Conservation (phyloP, 1,284 basidiomycete species). For the Apiotrichum gamsii region DNA sequence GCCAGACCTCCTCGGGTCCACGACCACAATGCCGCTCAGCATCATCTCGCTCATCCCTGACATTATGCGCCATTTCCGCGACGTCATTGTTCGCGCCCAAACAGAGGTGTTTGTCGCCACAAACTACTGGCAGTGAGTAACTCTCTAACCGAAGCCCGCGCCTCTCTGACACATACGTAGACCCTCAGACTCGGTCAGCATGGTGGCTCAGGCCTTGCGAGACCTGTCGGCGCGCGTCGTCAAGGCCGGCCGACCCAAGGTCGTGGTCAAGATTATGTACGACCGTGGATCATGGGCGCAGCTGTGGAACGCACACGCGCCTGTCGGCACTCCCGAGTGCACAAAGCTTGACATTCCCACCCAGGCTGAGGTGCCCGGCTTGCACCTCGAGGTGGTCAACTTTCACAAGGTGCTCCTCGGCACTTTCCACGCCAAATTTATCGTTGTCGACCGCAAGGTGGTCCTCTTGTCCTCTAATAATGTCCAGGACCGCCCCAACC, state of each 20-base stretch:
- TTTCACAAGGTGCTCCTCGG: conserved; percentile 57
- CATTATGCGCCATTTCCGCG: conserved; percentile 56
- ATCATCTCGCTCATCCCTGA: conserved; percentile 54
- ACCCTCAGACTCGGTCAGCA: conserved; percentile 53
- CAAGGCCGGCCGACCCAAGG: conserved; percentile 50
- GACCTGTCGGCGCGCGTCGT: conserved; percentile 54
- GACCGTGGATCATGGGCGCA: conserved; percentile 59
- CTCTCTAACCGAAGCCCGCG: background rate
- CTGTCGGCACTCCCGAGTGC: conserved; percentile 54
- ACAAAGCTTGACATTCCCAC: conserved; percentile 56
- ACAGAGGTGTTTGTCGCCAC: conserved; percentile 59
- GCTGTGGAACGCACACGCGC: conserved; percentile 55
- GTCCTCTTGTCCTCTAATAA: conserved; percentile 69
- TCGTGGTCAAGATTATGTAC: conserved; percentile 60
- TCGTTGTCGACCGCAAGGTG: conserved; percentile 66
- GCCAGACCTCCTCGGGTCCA: conserved; percentile 54
- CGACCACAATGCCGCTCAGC: conserved; percentile 54
- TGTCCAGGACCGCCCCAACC: conserved; percentile 56
- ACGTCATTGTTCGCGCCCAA: conserved; percentile 54
- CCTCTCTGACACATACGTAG: conserved; percentile 26
- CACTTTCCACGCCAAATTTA: conserved; percentile 72
- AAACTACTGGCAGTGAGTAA: conserved; percentile 53
- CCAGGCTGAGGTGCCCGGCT: conserved; percentile 56
- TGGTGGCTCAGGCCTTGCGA: conserved; percentile 54
- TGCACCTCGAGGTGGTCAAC: conserved; percentile 59